phyloP scores from a whole-genome alignment of 148 eudicot species.

The Silene conica region DNA sequence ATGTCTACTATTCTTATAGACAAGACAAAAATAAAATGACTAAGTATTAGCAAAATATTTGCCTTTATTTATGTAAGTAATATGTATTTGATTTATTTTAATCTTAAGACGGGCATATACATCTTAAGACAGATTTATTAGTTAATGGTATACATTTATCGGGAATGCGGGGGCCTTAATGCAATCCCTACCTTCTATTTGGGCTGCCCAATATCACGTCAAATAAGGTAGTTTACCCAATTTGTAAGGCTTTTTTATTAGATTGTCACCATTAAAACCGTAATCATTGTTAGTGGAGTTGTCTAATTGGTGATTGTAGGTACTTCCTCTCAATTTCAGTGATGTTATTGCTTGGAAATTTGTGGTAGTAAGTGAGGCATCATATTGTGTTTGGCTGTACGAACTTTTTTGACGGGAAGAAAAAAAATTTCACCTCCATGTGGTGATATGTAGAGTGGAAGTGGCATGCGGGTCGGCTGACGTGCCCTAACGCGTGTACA shows the following conservation, averaged over 20 bases:
- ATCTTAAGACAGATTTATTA: too few relatives aligned
- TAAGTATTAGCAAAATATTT: too few relatives aligned
- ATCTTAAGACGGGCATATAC: too few relatives aligned
- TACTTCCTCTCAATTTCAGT: not conserved
- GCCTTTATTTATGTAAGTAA: too few relatives aligned
- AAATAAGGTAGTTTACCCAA: not conserved
- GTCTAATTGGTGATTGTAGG: not conserved
- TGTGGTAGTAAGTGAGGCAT: not conserved
- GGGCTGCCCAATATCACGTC: not conserved
- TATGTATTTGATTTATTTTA: too few relatives aligned
- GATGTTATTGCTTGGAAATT: not conserved
- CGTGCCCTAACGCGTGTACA: too few relatives aligned
- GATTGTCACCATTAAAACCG: not conserved
- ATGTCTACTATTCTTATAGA: too few relatives aligned
- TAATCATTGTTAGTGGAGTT: conserved; percentile 5
- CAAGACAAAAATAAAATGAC: too few relatives aligned
- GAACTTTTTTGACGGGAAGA: not conserved
- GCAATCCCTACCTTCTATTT: not conserved
- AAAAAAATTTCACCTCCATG: not conserved
- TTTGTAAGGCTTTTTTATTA: not conserved
- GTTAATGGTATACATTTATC: conserved; percentile 4
- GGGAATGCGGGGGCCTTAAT: conserved; percentile 11
- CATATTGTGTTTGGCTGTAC: not conserved
- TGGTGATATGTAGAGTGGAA: too few relatives aligned
- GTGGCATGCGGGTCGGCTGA: too few relatives aligned